Evolutionary conservation across 75 land plant species (phyloP).

Genomic region (Selaginella tamariscina): DNA sequence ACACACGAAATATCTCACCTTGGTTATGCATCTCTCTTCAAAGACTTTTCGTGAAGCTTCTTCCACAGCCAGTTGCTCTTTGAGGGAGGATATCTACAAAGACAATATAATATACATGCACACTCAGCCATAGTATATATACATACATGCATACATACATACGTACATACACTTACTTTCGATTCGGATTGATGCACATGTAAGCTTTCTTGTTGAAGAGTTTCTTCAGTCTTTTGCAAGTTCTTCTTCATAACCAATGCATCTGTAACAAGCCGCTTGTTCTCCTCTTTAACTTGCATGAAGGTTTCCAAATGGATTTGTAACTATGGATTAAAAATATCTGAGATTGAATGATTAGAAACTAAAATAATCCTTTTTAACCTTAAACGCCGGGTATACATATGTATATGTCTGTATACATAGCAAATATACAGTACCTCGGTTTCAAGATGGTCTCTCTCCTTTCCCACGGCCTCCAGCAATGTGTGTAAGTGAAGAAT

Average conservation of each 20-base stretch:
- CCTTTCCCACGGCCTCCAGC: slow-evolving; percentile 21
- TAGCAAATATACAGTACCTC: slow-evolving; percentile 17
- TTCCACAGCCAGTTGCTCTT: slow-evolving; percentile 17
- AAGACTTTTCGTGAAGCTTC: slow-evolving; percentile 14
- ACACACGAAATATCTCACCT: slow-evolving; percentile 13
- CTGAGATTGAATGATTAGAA: not conserved
- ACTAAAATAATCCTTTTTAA: not conserved
- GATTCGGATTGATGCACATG: slow-evolving; percentile 25
- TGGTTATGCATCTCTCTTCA: slow-evolving; percentile 21
- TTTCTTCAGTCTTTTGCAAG: slow-evolving; percentile 21
- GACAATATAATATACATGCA: not conserved
- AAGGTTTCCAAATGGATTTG: slow-evolving; percentile 17
- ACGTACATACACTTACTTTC: slow-evolving; percentile 13
- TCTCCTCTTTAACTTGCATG: slow-evolving; percentile 20
- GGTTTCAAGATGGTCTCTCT: slow-evolving; percentile 20
- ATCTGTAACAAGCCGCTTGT: slow-evolving; percentile 19
- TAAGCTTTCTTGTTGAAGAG: slow-evolving; percentile 13
- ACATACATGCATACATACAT: not conserved
- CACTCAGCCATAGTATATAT: no score
- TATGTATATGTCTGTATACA: not conserved
- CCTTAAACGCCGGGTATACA: not conserved
- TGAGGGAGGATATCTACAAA: slow-evolving; percentile 20
- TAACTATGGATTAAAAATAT: slow-evolving; percentile 13
- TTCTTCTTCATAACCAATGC: slow-evolving; percentile 9
- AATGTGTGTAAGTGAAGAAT: slow-evolving; percentile 16